Percentiles rank a stretch among this genome's conserved stretches.
phyloP scores from a whole-genome alignment of 345 rosid species.

The Salix exigua region DNA sequence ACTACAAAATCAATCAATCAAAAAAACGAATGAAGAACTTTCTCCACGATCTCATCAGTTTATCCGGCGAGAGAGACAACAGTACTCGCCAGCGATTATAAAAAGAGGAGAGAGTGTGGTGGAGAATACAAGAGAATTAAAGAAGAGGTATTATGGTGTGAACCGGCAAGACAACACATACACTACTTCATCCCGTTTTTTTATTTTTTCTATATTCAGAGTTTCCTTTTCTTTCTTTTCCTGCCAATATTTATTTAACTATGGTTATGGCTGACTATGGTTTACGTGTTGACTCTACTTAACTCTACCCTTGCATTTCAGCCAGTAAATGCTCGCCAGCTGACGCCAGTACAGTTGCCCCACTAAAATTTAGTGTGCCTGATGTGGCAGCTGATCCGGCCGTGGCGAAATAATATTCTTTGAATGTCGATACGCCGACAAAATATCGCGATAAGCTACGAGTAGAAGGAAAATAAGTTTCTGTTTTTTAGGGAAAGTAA shows the following conservation, averaged over 20 bases:
- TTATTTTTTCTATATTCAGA: not conserved
- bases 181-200: constrained; percentile 20
- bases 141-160: not conserved
- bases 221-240: not conserved
- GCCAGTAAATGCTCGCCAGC: constrained; percentile 41
- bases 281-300: constrained; percentile 16
- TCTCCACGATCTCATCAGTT: constrained; percentile 5
- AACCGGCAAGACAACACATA: constrained; percentile 17
- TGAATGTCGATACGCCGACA: constrained; percentile 44
- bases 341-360: constrained; percentile 19
- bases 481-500: not conserved
- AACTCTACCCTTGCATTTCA: not conserved
- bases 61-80: not conserved
- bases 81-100: constrained; percentile 13
- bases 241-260: constrained; percentile 11
- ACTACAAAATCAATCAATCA: not conserved
- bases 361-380: not conserved
- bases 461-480: not conserved
- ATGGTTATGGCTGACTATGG: constrained; percentile 18
- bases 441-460: constrained; percentile 35
- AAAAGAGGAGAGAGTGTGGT: not conserved
- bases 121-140: not conserved
- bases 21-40: not conserved
- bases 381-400: constrained; percentile 27
- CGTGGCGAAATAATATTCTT: not conserved